Evolutionary conservation across 2,329 filamentous ascomycete genomes (phyloP).

Genomic region (Fusarium veterinarium): DNA sequence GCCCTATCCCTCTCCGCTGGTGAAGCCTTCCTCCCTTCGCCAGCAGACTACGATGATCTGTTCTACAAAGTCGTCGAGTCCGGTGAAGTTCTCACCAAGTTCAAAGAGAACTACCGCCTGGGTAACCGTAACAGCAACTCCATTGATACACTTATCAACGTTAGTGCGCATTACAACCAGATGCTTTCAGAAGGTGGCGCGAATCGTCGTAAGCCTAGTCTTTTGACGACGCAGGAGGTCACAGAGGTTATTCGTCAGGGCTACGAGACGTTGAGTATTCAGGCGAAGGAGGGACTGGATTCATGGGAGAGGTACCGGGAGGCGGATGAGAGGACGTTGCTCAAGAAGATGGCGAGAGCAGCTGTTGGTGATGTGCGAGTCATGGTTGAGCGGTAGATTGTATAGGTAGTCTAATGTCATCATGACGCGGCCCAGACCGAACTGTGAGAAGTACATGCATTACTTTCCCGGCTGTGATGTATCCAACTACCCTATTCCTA

Average conservation of each 20-base stretch:
- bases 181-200: constrained; percentile 71
- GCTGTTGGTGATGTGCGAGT: constrained; percentile 72
- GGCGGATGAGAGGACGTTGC: constrained; percentile 81
- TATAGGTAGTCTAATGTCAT: constrained; percentile 15
- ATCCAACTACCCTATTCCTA: background rate
- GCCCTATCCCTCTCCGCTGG: constrained; percentile 87
- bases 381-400: constrained; percentile 57
- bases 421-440: background rate
- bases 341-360: constrained; percentile 88
- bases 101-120: constrained; percentile 80
- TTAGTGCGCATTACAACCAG: constrained; percentile 87
- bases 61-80: constrained; percentile 99
- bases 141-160: constrained; percentile 85
- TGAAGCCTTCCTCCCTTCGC: constrained; percentile 89
- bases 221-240: constrained; percentile 85
- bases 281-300: constrained; percentile 86
- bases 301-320: constrained; percentile 89
- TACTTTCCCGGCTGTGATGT: background rate
- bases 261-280: constrained; percentile 93
- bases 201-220: constrained; percentile 64
- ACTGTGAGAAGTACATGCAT: background rate
- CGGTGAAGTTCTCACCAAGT: constrained; percentile 83
- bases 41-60: constrained; percentile 90
- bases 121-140: constrained; percentile 71
- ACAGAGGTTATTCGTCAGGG: constrained; percentile 94